phyloP scores from a whole-genome alignment of 768 basidiomycete genomes.

The Macrolepiota albuminosa region DNA sequence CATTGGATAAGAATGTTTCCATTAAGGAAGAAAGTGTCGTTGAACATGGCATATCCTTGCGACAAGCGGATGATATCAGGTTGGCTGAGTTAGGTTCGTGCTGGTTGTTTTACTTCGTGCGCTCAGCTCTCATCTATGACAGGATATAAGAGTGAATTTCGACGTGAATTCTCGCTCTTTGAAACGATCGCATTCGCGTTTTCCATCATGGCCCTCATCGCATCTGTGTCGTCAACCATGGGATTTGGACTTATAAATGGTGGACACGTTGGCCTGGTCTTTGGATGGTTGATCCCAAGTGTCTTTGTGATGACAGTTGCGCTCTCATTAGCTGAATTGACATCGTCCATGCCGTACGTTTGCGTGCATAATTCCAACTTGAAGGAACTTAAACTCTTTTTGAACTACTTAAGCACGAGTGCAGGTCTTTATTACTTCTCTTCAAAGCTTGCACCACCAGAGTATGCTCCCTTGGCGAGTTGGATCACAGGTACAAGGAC shows the following conservation, averaged over 20 bases:
- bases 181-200: conserved; percentile 47
- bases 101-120: background rate
- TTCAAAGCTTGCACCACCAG: conserved; percentile 62
- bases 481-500: conserved; percentile 46
- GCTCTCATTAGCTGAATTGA: conserved; percentile 67
- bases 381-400: background rate
- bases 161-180: conserved; percentile 2
- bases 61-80: background rate
- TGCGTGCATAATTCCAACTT: background rate
- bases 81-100: background rate
- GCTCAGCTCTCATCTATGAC: background rate
- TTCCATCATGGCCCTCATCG: conserved; percentile 69
- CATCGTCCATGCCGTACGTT: conserved; percentile 73
- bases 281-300: conserved; percentile 71
- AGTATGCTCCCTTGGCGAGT: conserved; percentile 57
- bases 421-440: conserved; percentile 79
- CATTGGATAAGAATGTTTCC: background rate
- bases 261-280: conserved; percentile 74
- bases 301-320: conserved; percentile 66
- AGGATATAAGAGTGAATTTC: conserved; percentile 3
- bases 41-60: background rate
- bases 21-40: background rate
- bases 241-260: conserved; percentile 62
- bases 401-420: conserved; percentile 48
- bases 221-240: conserved; percentile 63